Percentiles rank a stretch among this genome's conserved stretches.
phyloP scores from a whole-genome alignment of 805 yeast genomes.

The Kazachstania kunashirensis region DNA sequence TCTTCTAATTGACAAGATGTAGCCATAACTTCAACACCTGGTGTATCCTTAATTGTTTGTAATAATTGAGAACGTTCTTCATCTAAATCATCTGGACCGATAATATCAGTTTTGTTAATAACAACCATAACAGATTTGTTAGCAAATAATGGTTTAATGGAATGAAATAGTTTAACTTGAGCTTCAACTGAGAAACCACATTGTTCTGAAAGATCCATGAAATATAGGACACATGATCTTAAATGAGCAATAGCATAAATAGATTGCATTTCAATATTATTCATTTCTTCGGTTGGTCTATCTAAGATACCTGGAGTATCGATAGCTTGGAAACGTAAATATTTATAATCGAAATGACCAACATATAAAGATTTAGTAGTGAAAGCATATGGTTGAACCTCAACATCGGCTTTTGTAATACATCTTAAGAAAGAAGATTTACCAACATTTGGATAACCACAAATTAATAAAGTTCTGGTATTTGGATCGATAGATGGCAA shows the following conservation, averaged over 20 bases:
- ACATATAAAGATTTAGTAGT: slow-evolving; percentile 95
- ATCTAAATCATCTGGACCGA: slow-evolving; percentile 74
- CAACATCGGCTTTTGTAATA: slow-evolving; percentile 97
- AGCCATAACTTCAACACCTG: slow-evolving; percentile 87
- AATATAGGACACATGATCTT: slow-evolving; percentile 90
- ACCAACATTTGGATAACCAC: slow-evolving; percentile 99
- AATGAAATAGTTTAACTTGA: slow-evolving; percentile 93
- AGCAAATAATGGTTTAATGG: slow-evolving; percentile 94
- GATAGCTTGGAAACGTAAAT: slow-evolving; percentile 94
- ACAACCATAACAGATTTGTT: slow-evolving; percentile 94
- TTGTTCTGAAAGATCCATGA: slow-evolving; percentile 98
- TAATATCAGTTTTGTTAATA: slow-evolving; percentile 88
- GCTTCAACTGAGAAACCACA: slow-evolving; percentile 97
- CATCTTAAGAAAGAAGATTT: slow-evolving; percentile 89
- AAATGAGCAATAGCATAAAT: slow-evolving; percentile 98
- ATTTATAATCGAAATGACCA: slow-evolving; percentile 98
- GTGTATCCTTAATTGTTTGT: slow-evolving; percentile 50
- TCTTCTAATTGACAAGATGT: slow-evolving; percentile 92
- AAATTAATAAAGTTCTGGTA: slow-evolving; percentile 91
- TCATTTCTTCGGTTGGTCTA: slow-evolving; percentile 99
- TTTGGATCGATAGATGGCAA: slow-evolving; percentile 97
- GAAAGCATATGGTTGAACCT: slow-evolving; percentile 98
- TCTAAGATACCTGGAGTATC: slow-evolving; percentile 99
- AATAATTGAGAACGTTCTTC: slow-evolving; percentile 64
- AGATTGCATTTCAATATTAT: slow-evolving; percentile 98